Conservation (phyloP, 768 basidiomycete species). For the Sporobolomyces pararoseus region DNA sequence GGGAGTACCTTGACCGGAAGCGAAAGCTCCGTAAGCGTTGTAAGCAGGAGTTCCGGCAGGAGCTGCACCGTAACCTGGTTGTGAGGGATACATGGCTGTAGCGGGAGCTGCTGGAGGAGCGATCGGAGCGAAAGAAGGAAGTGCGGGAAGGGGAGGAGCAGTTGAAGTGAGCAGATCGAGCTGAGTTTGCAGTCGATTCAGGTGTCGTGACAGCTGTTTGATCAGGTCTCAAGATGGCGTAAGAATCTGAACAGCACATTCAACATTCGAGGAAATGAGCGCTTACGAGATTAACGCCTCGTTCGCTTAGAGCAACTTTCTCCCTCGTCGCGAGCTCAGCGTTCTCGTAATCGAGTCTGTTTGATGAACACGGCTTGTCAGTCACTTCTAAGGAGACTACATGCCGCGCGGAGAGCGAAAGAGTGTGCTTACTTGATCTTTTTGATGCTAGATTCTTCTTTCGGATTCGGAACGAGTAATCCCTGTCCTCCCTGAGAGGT, state of each 20-base stretch:
- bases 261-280: not conserved
- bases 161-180: slow-evolving; percentile 42
- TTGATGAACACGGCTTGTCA: not conserved
- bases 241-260: too few species aligned
- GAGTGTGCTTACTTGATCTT: slow-evolving; percentile 34
- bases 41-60: not conserved
- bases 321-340: slow-evolving; percentile 34
- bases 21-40: slow-evolving; percentile 20
- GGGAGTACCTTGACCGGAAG: slow-evolving; percentile 12
- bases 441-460: slow-evolving; percentile 31
- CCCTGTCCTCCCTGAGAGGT: slow-evolving; percentile 32
- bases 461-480: slow-evolving; percentile 32
- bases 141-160: slow-evolving; percentile 35
- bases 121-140: slow-evolving; percentile 37
- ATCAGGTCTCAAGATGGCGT: too few species aligned
- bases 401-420: not conserved
- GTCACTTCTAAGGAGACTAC: not conserved
- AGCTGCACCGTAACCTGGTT: not conserved
- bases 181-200: slow-evolving; percentile 39
- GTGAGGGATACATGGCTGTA: slow-evolving; percentile 7
- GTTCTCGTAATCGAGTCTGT: slow-evolving; percentile 31
- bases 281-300: slow-evolving; percentile 38
- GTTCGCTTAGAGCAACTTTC: slow-evolving; percentile 36
- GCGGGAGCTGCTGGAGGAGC: not conserved
- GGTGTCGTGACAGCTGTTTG: slow-evolving; percentile 35